Evolutionary conservation across 2,329 filamentous ascomycete genomes (phyloP).

Genomic region (Claviceps fusiformis): DNA sequence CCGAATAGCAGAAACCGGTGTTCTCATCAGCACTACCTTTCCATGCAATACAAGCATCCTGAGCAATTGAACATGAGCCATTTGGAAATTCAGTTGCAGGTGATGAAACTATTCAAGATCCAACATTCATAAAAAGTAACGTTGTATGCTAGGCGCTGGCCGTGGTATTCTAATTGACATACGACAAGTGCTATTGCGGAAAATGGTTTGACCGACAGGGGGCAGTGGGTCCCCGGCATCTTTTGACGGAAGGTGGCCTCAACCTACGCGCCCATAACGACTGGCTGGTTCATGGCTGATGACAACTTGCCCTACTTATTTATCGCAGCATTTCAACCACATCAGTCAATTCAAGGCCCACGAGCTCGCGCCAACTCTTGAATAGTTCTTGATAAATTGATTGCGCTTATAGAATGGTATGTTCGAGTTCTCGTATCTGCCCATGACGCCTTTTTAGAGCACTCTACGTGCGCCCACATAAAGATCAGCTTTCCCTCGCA

Average conservation of each 20-base stretch:
- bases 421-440: slow-evolving; percentile 1
- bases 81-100: background rate
- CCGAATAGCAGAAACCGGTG: background rate
- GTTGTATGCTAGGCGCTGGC: no score
- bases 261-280: slow-evolving; percentile 15
- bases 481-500: slow-evolving; percentile 1
- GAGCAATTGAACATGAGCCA: background rate
- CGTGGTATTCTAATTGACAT: no score
- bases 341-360: slow-evolving; percentile 11
- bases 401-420: slow-evolving; percentile 19
- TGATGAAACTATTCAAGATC: background rate
- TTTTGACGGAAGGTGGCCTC: slow-evolving; percentile 32
- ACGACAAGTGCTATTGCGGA: slow-evolving; percentile 12
- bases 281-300: slow-evolving; percentile 12
- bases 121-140: no score
- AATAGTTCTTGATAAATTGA: slow-evolving; percentile 9
- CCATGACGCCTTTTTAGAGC: background rate
- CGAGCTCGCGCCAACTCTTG: slow-evolving; percentile 22
- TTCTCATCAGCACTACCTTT: background rate
- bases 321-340: slow-evolving; percentile 8
- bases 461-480: background rate
- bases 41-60: background rate
- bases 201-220: slow-evolving; percentile 18
- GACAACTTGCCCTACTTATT: slow-evolving; percentile 8
- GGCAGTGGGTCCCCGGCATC: slow-evolving; percentile 4